Percentiles rank a stretch among this genome's conserved stretches.
Evolutionary conservation across 345 rosid genomes (phyloP).

Genomic region (Triadica sebifera): DNA sequence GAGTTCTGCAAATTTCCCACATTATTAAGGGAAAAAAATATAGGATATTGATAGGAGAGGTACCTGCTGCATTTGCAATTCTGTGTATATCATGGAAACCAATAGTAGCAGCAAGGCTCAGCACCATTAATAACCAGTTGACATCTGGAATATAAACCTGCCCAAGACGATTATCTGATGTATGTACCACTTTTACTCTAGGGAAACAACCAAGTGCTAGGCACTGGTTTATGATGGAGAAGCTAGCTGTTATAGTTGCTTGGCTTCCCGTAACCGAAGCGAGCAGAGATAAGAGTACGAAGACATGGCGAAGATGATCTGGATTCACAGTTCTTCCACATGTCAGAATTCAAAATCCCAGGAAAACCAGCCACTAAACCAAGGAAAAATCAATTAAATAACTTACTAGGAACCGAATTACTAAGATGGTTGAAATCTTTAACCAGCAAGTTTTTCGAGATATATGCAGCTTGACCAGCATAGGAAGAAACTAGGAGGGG

Average conservation of each 20-base stretch:
- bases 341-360: constrained; percentile 13
- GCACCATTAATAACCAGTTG: constrained; percentile 60
- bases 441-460: constrained; percentile 36
- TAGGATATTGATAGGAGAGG: background rate
- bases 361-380: background rate
- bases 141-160: constrained; percentile 62
- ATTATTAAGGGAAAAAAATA: background rate
- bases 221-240: constrained; percentile 68
- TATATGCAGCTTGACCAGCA: constrained; percentile 65
- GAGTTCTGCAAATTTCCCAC: background rate
- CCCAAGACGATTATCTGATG: constrained; percentile 49
- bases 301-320: constrained; percentile 42
- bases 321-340: constrained; percentile 20
- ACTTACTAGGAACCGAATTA: constrained; percentile 45
- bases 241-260: constrained; percentile 59
- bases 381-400: constrained; percentile 3
- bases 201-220: constrained; percentile 59
- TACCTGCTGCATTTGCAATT: constrained; percentile 56
- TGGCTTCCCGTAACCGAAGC: constrained; percentile 41
- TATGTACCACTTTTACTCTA: constrained; percentile 55
- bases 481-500: constrained; percentile 48
- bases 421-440: constrained; percentile 43
- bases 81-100: constrained; percentile 38
- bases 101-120: constrained; percentile 47
- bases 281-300: constrained; percentile 41